Evolutionary conservation across 345 rosid species (phyloP), one percentile per base, ranked within the genome.

Genomic region (Combretum micranthum): DNA sequence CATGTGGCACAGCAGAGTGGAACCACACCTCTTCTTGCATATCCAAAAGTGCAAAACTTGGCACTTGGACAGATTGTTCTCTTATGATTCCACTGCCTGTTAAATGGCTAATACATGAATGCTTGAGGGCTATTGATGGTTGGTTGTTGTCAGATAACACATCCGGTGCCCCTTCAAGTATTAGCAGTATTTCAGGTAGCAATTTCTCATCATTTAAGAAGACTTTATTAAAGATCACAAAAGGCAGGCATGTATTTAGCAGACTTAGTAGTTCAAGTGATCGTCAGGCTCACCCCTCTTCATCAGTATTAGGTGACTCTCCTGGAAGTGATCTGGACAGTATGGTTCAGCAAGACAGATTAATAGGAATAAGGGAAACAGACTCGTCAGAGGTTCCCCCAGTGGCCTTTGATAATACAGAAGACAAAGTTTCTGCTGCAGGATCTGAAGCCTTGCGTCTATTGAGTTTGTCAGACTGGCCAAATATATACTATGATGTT

Each of bases 391-490:
- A 51, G 61, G 64, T 64, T 54, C 55, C 61, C 65, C 66, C 75
- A 59, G 53, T 62, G n/a, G 68, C 67, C 73, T 66, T 49, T 39
- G 71, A 62, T 63, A 77, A 57, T 39, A 52, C 70, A 46, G 63
- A 65, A 64, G 83, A 68, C 65, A 73, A 53, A 52, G 75, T 65
- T 21, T 63, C 42, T 70, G 56, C 68, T 10, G 37, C 44, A 17
- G 84, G 72, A 62, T 69, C 66, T 47, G 64, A 75, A 22, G 66
- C 64, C 52, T 25, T 82, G 22, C 72, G 52, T 54, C 42, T 76
- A 57, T 64, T 92, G 63, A 65, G 82, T 75, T 74, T 78, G 62
- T 61, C 72, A 55, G 75, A 80, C 50, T 93, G 97, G 97, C 96
- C 96, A 44, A 73, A 72, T 42, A 76, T 93, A 37, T 47, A 32